These are phyloP conservation scores for Lichtheimia ramosa DNA, from an alignment of 371 early-diverging fungal genomes.

Conservation along the genomic window DNA sequence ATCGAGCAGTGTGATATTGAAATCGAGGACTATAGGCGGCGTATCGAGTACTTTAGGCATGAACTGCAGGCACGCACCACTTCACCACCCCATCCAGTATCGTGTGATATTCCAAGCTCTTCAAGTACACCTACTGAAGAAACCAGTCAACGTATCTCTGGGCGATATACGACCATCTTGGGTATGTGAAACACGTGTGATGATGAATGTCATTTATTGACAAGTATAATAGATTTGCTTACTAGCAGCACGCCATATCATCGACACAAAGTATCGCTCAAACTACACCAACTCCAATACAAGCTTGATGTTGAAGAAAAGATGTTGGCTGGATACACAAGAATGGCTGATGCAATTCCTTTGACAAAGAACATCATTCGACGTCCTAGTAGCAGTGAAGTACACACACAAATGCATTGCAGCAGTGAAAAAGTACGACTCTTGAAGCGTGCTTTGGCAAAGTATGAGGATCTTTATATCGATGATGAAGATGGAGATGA, in stretches of 20 bases:
- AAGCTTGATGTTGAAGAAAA: conserved; percentile 91
- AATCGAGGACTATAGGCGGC: conserved; percentile 76
- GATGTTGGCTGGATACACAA: conserved; percentile 73
- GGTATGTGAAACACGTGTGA: too few relatives aligned
- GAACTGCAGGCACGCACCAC: conserved; percentile 40
- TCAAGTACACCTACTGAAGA: too few relatives aligned
- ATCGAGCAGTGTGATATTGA: conserved; percentile 78
- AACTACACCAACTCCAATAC: conserved; percentile 80
- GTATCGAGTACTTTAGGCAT: conserved; percentile 78
- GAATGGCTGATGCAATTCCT: conserved; percentile 48
- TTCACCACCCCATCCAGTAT: too few relatives aligned
- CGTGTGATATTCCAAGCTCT: too few relatives aligned
- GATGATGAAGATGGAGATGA: conserved; percentile 78
- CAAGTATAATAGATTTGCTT: conserved; percentile 53
- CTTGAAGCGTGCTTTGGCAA: conserved; percentile 77
- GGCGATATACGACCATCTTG: conserved; percentile 33
- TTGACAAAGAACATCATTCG: conserved; percentile 37
- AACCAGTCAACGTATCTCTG: conserved; percentile 35
- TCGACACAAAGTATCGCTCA: conserved; percentile 81
- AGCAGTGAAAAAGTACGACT: conserved; percentile 79
- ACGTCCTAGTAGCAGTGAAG: conserved; percentile 60
- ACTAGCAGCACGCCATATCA: conserved; percentile 80
- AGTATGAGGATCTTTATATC: conserved; percentile 83
- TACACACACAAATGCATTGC: conserved; percentile 69
- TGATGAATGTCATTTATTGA: too few relatives aligned